Base-by-base conservation (phyloP, 306 rosid genomes). In the Glycine tomentella region DNA sequence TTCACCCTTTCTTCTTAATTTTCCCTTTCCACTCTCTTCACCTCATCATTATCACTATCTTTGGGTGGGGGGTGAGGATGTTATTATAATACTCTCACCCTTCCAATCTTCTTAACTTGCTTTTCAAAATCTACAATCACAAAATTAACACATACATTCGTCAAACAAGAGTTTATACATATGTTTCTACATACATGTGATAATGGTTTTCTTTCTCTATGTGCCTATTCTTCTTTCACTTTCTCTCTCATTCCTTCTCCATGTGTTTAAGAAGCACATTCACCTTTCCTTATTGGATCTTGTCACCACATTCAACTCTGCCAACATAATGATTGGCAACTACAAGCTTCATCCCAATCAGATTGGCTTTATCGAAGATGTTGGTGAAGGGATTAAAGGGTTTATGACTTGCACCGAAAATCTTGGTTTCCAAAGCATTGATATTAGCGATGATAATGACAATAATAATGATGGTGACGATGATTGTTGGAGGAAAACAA, bases 381-480 rank as follows among this genome's bases (percentile, higher is more conserved):
- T 83, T 9, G 85, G 75, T 6, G 77, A 80, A 7, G 84, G 82
- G 2, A 78, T 78, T 10, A 82, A 84, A 40, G 87, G 90, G 7
- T 67, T 84, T 58, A 76, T 62, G 84, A 80, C 86, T 4, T 91
- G 95, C 82, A 91, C 89, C 0, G 87, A 90, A 87, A 85, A 82
- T 73, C 86, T 88, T 3, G 92, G 89, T 1, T 93, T 86, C 17
- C 90, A 91, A 74, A 90, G 92, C 81, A 85, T 89, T 9, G 85
- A 80, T 5, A 86, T 70, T 13, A 83, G 40, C 2, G 2, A 25
- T 11, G 46, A 80, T 25, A 25, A 25, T 45, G 84, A 72, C 10
- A 4, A 46, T 0, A 17, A 14, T 6, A 8, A 36, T 36, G 40
- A 34, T 6, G 7, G 8, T 0, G 6, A 11, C 0, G 3, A 14